These are phyloP conservation scores for Chernovozyma sophiae-reginae DNA, from an alignment of 1,139 yeast species.

Conservation along the genomic window DNA sequence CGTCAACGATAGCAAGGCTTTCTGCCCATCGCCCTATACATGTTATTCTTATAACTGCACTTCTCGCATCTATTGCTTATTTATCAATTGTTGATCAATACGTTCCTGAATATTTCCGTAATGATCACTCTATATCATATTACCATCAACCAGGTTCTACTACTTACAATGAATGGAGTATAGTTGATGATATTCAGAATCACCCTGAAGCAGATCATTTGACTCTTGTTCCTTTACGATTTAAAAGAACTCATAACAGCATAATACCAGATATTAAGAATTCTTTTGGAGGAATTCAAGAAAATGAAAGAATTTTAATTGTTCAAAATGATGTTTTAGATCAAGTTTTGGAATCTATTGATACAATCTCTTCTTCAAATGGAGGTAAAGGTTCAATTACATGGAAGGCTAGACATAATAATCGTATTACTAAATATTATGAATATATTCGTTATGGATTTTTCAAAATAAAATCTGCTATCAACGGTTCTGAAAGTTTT, in stretches of 20 bases:
- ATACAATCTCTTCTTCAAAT: conserved; percentile 26
- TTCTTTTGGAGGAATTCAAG: conserved; percentile 27
- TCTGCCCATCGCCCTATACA: conserved; percentile 90
- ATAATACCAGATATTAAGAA: conserved; percentile 29
- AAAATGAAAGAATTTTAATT: conserved; percentile 40
- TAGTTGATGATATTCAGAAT: conserved; percentile 28
- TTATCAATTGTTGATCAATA: conserved; percentile 79
- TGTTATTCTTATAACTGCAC: conserved; percentile 67
- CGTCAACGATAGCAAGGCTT: conserved; percentile 50
- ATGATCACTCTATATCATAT: conserved; percentile 18
- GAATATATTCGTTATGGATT: conserved; percentile 51
- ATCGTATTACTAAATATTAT: conserved; percentile 61
- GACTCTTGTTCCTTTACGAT: conserved; percentile 53
- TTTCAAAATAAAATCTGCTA: conserved; percentile 46
- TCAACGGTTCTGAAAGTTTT: conserved; percentile 78
- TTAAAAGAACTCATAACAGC: conserved; percentile 38
- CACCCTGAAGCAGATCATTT: conserved; percentile 42
- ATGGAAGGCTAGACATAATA: conserved; percentile 66
- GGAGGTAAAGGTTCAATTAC: conserved; percentile 35
- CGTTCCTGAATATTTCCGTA: conserved; percentile 38
- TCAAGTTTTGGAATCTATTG: conserved; percentile 27
- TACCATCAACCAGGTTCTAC: conserved; percentile 44
- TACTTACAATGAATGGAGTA: conserved; percentile 42
- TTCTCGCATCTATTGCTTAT: conserved; percentile 79
- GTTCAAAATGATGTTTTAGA: conserved; percentile 32